Base-by-base conservation (phyloP, 306 rosid genomes). In the Trichosanthes cucumerina region DNA sequence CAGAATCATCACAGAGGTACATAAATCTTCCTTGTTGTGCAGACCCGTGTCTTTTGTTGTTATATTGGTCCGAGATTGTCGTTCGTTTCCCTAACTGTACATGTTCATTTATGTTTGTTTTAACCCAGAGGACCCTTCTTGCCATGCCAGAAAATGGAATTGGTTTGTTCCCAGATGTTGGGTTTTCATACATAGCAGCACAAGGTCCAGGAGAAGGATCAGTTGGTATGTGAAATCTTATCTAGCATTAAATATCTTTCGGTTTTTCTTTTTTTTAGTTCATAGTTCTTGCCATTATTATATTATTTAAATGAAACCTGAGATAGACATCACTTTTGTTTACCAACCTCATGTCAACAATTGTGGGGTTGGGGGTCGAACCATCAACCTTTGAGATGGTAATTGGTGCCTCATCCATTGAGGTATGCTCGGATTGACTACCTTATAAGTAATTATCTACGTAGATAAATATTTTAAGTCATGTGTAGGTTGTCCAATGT, bases 81-180 rank as follows among this genome's bases (percentile, higher is more conserved):
- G 2, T 68, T 65, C 18, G 16, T 52, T n/a, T 34, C 60, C 75
- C 64, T 81, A 71, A 64, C 79, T 76, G 39, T 57, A 79, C 66
- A 38, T 68, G 34, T 64, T 43, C 44, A n/a, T 68, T 9, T 24
- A 68, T 68, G 41, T 68, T 21, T 44, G 33, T 78, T 74, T 71
- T 70, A 63, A 82, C 84, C 68, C 88, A 95, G 99, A 92, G 89
- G 86, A 96, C 99, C 62, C 80, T 90, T 85, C 96, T 92, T 79
- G 99, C 99, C 14, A 96, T 96, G 99, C 99, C 99, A 49, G 99
- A 96, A 91, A 96, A 96, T 81, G 99, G 98, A 83, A 96, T 92
- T 79, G 99, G 98, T 80, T 86, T 92, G 84, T 96, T 92, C 77
- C 99, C 99, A 31, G 99, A 96, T 75, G 97, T 96, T 58, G 99